phyloP scores from a whole-genome alignment of 2,329 filamentous ascomycete species.

The Plectosphaerella cucumerina region DNA sequence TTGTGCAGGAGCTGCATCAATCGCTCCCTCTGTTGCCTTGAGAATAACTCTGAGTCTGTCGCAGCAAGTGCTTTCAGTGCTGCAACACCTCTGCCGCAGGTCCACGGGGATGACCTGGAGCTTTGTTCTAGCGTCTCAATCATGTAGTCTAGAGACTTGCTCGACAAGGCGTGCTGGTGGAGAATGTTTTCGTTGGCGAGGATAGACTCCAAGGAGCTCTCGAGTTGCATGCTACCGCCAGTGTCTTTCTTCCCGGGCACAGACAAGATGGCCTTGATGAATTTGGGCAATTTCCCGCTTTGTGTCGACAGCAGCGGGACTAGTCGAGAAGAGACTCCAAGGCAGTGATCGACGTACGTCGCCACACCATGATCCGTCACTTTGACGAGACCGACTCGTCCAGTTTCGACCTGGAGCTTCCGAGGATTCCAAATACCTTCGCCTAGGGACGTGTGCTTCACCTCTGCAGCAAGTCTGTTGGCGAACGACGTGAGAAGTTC shows the following conservation, averaged over 20 bases:
- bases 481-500: slow-evolving; percentile 28
- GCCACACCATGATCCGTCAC: background rate
- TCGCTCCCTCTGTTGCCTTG: slow-evolving; percentile 37
- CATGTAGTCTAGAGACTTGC: slow-evolving; percentile 25
- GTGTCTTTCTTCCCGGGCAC: slow-evolving; percentile 2
- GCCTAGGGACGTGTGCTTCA: background rate
- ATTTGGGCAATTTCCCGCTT: slow-evolving; percentile 5
- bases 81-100: slow-evolving; percentile 2
- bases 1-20: slow-evolving; percentile 31
- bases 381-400: background rate
- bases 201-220: slow-evolving; percentile 23
- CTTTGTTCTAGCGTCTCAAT: slow-evolving; percentile 20
- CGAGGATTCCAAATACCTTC: background rate
- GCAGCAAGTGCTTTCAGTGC: slow-evolving; percentile 19
- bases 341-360: slow-evolving; percentile 3
- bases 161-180: slow-evolving; percentile 25
- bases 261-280: slow-evolving; percentile 2
- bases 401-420: background rate
- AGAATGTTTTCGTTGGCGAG: slow-evolving; percentile 33
- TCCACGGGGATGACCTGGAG: slow-evolving; percentile 7
- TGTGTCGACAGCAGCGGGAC: slow-evolving; percentile 6
- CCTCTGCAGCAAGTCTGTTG: slow-evolving; percentile 21
- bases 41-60: slow-evolving; percentile 33
- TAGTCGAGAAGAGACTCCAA: slow-evolving; percentile 8
- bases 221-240: slow-evolving; percentile 6